A percentile compares a stretch with the other conserved stretches of the same genome.
Evolutionary conservation across 1,284 basidiomycete genomes (phyloP).

Genomic region (Austroboletus niveus): DNA sequence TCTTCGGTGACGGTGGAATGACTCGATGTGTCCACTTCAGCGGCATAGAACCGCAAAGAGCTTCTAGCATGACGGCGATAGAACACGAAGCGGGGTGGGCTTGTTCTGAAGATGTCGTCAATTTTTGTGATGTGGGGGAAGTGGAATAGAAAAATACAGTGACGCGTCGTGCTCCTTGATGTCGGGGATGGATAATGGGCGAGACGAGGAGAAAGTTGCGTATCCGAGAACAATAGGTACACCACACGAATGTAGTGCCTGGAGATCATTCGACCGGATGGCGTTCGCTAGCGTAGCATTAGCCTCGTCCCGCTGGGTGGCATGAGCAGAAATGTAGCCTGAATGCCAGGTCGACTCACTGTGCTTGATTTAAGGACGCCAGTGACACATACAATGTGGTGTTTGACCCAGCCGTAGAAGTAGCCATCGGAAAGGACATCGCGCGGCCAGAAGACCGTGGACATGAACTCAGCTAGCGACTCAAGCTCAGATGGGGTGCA

Average conservation of each 20-base stretch:
- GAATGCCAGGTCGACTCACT: conserved; percentile 26
- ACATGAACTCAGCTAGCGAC: conserved; percentile 18
- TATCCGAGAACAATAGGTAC: conserved; percentile 27
- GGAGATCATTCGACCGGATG: conserved; percentile 8
- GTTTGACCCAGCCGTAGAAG: conserved; percentile 53
- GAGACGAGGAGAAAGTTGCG: conserved; percentile 17
- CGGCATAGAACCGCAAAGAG: conserved; percentile 55
- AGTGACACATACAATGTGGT: conserved; percentile 44
- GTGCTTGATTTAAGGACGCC: conserved; percentile 41
- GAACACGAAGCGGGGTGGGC: conserved; percentile 38
- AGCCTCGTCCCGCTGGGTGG: conserved; percentile 23
- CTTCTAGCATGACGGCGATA: conserved; percentile 49
- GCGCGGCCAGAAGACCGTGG: conserved; percentile 56
- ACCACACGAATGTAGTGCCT: conserved; percentile 18
- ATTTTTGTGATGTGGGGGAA: conserved; percentile 7
- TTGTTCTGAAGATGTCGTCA: conserved; percentile 16
- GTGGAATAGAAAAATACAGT: conserved; percentile 13
- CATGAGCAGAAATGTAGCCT: conserved; percentile 1
- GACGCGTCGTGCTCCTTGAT: conserved; percentile 16
- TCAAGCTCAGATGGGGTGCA: too few relatives aligned
- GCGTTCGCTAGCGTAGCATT: conserved; percentile 11
- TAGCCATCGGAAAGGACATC: conserved; percentile 44
- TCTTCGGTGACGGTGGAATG: conserved; percentile 12
- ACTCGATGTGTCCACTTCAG: conserved; percentile 39
- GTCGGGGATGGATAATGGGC: conserved; percentile 10